Evolutionary conservation across 179 eudicot species (phyloP), one percentile per base, ranked within the genome.

Genomic region (Kewa caespitosa): DNA sequence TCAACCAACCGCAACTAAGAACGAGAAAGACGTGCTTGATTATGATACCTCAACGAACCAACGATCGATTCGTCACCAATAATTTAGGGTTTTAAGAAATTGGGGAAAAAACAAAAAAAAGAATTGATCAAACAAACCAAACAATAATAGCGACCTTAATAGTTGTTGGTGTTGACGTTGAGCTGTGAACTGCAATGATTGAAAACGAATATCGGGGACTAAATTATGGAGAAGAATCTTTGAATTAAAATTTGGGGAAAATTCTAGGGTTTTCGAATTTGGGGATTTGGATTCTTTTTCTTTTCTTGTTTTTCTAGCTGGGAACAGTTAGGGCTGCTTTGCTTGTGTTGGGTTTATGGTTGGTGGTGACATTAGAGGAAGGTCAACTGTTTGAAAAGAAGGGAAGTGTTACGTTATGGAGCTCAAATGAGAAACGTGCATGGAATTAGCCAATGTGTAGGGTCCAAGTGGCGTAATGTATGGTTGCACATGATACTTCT

Each of bases 11-110:
- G 74, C 67, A 69, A 69, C n/a, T n/a, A 50, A 70, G 28, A 37
- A 43, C 14, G 79, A 57, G 71, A 85, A 67, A 76, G 76, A 83
- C 86, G 83, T 83, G 86, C 81, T n/a, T n/a, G 85, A 85, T 39
- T 75, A 59, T 10, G 90, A 89, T 72, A 82, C 84, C 78, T 69
- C 83, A 89, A 87, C 92, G 76, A 74, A 83, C 82, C 62, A 32
- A 13, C 55, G 50, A 60, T 34, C 14, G 66, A 37, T 1, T 7
- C 11, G 52, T 38, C 32, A 37, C 23, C 60, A 55, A 71, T 14
- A 22, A 48, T 23, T 25, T 66, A n/a, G n/a, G n/a, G n/a, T 74
- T n/a, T 14, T 23, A 27, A 65, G 38, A 71, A 61, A 39, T 38
- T 60, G 38, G 55, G n/a, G n/a, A n/a, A n/a, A 48, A 12, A 41